Base-by-base conservation (phyloP, 768 basidiomycete genomes). In the Tricholoma flavovirens region DNA sequence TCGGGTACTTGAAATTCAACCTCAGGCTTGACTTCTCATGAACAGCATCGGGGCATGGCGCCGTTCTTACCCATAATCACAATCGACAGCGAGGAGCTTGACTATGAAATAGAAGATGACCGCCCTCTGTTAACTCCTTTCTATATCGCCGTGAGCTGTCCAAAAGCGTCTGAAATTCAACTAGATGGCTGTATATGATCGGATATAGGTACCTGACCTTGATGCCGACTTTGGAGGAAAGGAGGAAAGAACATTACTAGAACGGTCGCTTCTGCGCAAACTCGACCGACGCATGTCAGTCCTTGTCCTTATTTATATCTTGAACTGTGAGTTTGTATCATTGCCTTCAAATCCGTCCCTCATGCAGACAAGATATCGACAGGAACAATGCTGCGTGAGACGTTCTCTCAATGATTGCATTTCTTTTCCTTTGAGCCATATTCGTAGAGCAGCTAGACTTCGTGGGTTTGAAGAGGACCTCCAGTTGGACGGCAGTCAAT, bases 401-500 rank as follows among this genome's bases (percentile, higher is more conserved):
- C 10, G 49, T 43, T 32, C 42, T 30, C n/a, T 2, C 19, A 8
- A 19, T 17, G 7, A 48, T 33, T 19, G 11, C 30, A 15, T 35
- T 33, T 17, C 32, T 35, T 24, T 46, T 19, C 33, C 30, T 38
- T 59, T 14, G 22, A 56, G 43, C 30, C 24, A 19, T 50, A 17
- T 38, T 22, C 7, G 46, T 60, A 88, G 88, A 43, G 88, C 86
- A 10, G 89, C 88, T 30, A 77, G 89, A 53, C 72, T 90, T 40
- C 77, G 81, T 32, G 89, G 88, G 0, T 86, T 90, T 53, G 84
- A 88, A 64, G 71, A 75, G 49, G 88, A 90, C 67, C 75, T 90
- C 29, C 70, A 79, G 36, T 73, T 90, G 15, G 69, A 78, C 59
- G 84, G 75, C 24, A 76, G 81, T 53, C 76, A 90, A 61, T 90